Evolutionary conservation across 495 filamentous ascomycete species (phyloP).

Genomic region (Talaromyces nanjingensis): DNA sequence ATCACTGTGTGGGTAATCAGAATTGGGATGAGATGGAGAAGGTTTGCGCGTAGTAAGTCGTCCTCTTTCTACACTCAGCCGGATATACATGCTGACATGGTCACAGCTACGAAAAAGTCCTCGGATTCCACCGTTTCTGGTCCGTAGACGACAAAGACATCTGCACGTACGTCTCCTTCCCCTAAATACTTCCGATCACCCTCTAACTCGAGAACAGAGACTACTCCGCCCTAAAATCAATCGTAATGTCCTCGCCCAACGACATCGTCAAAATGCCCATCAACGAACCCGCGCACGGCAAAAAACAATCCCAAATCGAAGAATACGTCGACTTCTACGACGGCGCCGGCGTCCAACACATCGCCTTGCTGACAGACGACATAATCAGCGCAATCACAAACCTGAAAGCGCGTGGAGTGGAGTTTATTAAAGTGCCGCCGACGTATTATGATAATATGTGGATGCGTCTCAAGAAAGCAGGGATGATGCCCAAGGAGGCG

Average conservation of each 20-base stretch:
- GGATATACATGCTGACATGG: too few species aligned
- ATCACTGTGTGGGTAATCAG: constrained; percentile 94
- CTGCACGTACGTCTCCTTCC: constrained; percentile 48
- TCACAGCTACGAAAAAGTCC: constrained; percentile 69
- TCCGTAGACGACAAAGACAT: constrained; percentile 82
- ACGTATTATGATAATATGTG: constrained; percentile 78
- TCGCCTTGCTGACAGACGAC: constrained; percentile 72
- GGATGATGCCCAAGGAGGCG: constrained; percentile 59
- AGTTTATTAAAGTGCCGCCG: constrained; percentile 79
- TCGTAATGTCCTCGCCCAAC: constrained; percentile 83
- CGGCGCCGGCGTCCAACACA: constrained; percentile 84
- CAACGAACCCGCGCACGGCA: constrained; percentile 86
- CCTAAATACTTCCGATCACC: too few species aligned
- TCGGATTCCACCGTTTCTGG: constrained; percentile 96
- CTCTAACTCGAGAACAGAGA: constrained; percentile 41
- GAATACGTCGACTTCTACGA: constrained; percentile 86
- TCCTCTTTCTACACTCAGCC: too few species aligned
- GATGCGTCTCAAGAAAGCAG: constrained; percentile 49
- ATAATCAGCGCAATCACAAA: constrained; percentile 70
- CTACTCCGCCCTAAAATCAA: constrained; percentile 73
- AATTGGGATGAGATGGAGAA: constrained; percentile 82
- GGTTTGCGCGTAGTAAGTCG: constrained; percentile 72
- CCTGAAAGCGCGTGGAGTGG: constrained; percentile 70
- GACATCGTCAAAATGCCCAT: constrained; percentile 91
- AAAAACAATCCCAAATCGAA: constrained; percentile 83